Evolutionary conservation across 75 land plant genomes (phyloP).

Genomic region (Pinus tabuliformis): DNA sequence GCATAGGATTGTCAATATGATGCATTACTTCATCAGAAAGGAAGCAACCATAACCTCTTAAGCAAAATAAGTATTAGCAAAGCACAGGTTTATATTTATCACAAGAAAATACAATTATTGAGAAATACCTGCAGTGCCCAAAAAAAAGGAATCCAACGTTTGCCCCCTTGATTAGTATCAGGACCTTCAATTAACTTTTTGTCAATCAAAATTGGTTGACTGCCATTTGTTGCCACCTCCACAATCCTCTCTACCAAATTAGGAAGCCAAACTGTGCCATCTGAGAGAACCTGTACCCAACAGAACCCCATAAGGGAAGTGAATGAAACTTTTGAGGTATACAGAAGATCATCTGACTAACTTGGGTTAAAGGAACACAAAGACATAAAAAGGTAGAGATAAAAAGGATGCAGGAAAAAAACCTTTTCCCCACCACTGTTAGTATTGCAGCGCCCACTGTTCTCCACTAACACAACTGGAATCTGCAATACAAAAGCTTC

Average conservation of each 20-base stretch:
- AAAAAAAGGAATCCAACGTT: slow-evolving; percentile 61
- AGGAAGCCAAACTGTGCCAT: slow-evolving; percentile 85
- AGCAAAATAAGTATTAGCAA: too few species aligned
- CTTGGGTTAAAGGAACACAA: not conserved
- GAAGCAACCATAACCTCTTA: too few species aligned
- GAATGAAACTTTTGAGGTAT: not conserved
- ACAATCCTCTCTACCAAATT: slow-evolving; percentile 65
- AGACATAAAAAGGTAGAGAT: not conserved
- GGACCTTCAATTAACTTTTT: slow-evolving; percentile 85
- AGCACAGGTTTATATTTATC: too few species aligned
- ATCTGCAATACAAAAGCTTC: slow-evolving; percentile 23
- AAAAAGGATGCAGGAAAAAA: not conserved
- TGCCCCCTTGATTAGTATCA: slow-evolving; percentile 73
- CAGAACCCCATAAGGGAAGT: not conserved
- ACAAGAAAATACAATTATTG: not conserved
- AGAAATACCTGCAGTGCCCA: slow-evolving; percentile 58
- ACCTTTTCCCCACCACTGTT: slow-evolving; percentile 96
- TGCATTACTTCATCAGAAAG: too few species aligned
- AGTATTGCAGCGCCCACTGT: slow-evolving; percentile 93
- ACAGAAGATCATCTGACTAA: slow-evolving; percentile 4
- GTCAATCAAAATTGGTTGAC: slow-evolving; percentile 63
- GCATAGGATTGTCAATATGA: too few species aligned
- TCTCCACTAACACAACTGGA: slow-evolving; percentile 91
- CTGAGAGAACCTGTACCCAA: slow-evolving; percentile 71
- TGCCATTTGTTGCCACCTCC: slow-evolving; percentile 64